phyloP scores from a whole-genome alignment of 2,329 filamentous ascomycete species.

The Fusarium euwallaceae region DNA sequence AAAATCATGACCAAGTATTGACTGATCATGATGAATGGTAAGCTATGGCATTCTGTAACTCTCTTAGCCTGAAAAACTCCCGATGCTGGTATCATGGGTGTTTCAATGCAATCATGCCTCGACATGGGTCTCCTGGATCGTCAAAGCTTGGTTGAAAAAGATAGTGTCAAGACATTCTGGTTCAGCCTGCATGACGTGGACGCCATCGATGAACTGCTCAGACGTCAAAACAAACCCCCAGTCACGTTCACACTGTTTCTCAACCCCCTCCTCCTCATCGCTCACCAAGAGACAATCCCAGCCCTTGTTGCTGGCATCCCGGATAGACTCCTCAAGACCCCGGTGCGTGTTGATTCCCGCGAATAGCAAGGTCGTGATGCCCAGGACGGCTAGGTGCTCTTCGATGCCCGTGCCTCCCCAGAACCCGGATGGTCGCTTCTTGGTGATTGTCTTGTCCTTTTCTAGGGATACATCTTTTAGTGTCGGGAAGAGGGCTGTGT shows the following conservation, averaged over 20 bases:
- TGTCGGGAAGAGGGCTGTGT: not conserved
- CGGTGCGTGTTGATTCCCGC: not conserved
- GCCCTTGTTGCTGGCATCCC: not conserved
- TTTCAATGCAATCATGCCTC: slow-evolving; percentile 3
- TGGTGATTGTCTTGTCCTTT: not conserved
- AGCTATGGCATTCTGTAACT: not conserved
- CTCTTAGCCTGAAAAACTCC: not conserved
- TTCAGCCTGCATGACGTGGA: not conserved
- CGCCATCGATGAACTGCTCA: not conserved
- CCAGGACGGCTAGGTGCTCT: not conserved
- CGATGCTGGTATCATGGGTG: not conserved
- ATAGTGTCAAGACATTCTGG: not conserved
- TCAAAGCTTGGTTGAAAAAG: not conserved
- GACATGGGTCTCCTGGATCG: not conserved
- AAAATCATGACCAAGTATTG: not conserved
- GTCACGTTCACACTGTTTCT: not conserved
- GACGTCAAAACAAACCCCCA: not conserved
- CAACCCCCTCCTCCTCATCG: not conserved
- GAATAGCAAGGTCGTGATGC: not conserved
- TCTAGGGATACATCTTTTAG: not conserved
- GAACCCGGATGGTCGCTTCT: not conserved
- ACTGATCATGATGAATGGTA: not conserved
- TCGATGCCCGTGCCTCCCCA: not conserved
- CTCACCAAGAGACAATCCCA: slow-evolving; percentile 1
- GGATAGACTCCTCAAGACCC: not conserved